Conservation (phyloP, 2,329 filamentous ascomycete genomes). For the Endothia cerciana region DNA sequence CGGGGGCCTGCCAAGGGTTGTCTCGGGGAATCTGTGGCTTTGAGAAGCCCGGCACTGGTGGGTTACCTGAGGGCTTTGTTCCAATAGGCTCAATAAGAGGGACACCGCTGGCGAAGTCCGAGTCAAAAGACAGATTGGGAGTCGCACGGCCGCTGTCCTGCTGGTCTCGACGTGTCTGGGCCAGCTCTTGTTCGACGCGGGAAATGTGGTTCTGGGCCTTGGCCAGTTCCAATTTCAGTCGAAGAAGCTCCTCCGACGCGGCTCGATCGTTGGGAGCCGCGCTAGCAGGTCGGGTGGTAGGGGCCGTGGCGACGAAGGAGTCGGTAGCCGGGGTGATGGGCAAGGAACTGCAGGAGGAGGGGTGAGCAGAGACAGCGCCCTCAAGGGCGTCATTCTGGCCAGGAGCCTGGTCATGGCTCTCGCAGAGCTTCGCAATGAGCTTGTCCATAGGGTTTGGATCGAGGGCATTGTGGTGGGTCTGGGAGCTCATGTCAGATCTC, state of each 20-base stretch:
- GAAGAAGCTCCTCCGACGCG: slow-evolving; percentile 63
- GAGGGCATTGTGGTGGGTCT: slow-evolving; percentile 50
- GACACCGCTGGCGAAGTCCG: slow-evolving; percentile 36
- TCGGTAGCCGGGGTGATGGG: slow-evolving; percentile 67
- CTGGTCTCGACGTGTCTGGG: slow-evolving; percentile 64
- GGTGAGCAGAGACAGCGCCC: slow-evolving; percentile 56
- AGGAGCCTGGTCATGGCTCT: slow-evolving; percentile 50
- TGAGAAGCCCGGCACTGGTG: slow-evolving; percentile 37
- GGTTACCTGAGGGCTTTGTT: slow-evolving; percentile 34
- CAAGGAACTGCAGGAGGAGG: slow-evolving; percentile 60
- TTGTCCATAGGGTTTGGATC: slow-evolving; percentile 68
- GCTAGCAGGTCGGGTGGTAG: slow-evolving; percentile 58
- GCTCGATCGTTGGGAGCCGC: slow-evolving; percentile 49
- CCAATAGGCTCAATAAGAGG: slow-evolving; percentile 32
- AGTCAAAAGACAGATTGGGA: slow-evolving; percentile 48
- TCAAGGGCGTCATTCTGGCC: slow-evolving; percentile 67
- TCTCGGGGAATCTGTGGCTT: slow-evolving; percentile 47
- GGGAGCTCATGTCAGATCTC: slow-evolving; percentile 32
- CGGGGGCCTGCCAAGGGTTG: slow-evolving; percentile 51
- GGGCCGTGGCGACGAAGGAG: slow-evolving; percentile 49
- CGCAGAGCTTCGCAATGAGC: slow-evolving; percentile 60
- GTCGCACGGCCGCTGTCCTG: slow-evolving; percentile 61
- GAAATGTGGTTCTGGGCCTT: slow-evolving; percentile 72
- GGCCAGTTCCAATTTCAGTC: slow-evolving; percentile 72
- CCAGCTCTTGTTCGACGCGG: slow-evolving; percentile 72